Evolutionary conservation across 208 protist genomes (phyloP).

Genomic region (Trypanosoma boissoni): DNA sequence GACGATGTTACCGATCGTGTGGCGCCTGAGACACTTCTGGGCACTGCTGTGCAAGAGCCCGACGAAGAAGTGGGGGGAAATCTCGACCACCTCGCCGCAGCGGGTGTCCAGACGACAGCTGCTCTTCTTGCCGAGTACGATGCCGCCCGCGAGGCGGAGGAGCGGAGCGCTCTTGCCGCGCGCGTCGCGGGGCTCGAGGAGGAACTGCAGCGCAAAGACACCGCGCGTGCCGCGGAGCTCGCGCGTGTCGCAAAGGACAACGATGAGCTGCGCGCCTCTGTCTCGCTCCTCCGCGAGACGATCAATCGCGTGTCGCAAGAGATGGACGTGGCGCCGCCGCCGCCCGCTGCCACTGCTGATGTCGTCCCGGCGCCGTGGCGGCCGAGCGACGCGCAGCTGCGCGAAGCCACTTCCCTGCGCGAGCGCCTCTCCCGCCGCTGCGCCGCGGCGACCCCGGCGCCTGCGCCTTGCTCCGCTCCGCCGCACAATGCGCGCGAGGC

Average conservation of each 20-base stretch:
- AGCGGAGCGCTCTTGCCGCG: constrained; percentile 72
- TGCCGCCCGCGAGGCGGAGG: constrained; percentile 54
- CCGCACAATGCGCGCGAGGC: not conserved
- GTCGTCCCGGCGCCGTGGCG: not conserved
- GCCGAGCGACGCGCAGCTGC: too few species aligned
- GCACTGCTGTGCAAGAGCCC: too few species aligned
- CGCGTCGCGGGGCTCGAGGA: constrained; percentile 28
- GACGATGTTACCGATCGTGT: not conserved
- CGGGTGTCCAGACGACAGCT: constrained; percentile 1
- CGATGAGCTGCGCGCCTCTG: constrained; percentile 12
- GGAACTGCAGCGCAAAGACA: constrained; percentile 15
- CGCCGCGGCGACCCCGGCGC: too few species aligned
- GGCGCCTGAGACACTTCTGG: too few species aligned
- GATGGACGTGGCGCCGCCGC: not conserved
- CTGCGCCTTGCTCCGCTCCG: constrained; percentile 1
- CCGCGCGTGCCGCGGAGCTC: constrained; percentile 12
- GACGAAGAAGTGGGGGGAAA: not conserved
- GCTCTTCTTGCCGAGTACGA: constrained; percentile 52
- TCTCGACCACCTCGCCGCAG: too few species aligned
- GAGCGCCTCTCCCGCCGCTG: too few species aligned
- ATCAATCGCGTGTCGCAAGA: not conserved
- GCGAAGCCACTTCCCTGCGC: too few species aligned
- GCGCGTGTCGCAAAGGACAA: constrained; percentile 5
- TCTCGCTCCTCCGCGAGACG: constrained; percentile 9
- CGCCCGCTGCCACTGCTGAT: constrained; percentile 6